These are phyloP conservation scores for Solanum dulcamara DNA, from an alignment of 257 asterid genomes.

Conservation along the genomic window DNA sequence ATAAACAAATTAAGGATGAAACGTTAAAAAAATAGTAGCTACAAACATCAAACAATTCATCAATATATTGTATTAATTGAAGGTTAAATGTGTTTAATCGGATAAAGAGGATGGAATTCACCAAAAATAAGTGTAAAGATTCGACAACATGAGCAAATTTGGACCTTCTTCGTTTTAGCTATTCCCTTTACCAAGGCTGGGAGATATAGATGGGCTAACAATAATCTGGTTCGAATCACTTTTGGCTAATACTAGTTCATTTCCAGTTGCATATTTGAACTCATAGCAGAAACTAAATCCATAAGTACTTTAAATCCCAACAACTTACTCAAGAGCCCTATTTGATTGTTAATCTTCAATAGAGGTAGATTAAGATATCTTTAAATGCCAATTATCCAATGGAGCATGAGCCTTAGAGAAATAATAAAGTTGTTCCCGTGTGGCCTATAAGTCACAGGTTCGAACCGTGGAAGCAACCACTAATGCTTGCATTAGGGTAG, in stretches of 20 bases:
- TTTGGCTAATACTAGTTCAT: neutral
- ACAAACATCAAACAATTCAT: neutral
- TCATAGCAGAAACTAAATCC: neutral
- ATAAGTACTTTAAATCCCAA: neutral
- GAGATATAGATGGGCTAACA: neutral
- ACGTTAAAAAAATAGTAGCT: neutral
- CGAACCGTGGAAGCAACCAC: neutral
- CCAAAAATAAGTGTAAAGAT: neutral
- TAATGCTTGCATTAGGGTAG: neutral
- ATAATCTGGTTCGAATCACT: neutral
- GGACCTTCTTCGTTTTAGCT: too few species aligned
- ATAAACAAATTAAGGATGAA: neutral
- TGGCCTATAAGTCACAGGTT: neutral
- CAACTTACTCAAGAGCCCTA: neutral
- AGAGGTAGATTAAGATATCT: neutral
- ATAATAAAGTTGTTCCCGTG: neutral
- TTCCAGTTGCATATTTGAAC: neutral
- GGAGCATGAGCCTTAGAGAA: neutral
- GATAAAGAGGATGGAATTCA: neutral
- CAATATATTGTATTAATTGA: neutral
- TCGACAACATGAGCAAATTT: neutral
- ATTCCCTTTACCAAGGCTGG: neutral
- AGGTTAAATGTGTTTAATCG: neutral
- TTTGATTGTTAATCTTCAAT: neutral
- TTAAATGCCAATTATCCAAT: neutral